Evolutionary conservation across 306 rosid genomes (phyloP).

Genomic region (Arachis stenosperma): DNA sequence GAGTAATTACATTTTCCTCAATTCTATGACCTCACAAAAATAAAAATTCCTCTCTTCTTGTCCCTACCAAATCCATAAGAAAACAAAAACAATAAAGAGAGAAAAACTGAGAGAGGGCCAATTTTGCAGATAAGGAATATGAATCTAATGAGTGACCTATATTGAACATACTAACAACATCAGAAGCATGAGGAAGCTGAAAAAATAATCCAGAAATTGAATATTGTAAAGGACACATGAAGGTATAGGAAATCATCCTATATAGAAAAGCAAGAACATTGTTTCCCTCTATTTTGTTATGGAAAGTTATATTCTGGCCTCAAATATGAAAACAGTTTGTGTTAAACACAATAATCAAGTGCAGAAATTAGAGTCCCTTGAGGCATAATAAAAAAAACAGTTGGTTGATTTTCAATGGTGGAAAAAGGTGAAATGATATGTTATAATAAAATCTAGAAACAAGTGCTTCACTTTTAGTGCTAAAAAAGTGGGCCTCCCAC

Average conservation of each 20-base stretch:
- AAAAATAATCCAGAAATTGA: not conserved
- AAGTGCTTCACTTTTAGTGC: not conserved
- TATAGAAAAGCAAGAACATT: not conserved
- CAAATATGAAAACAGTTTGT: not conserved
- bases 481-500: slow-evolving; percentile 45
- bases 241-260: not conserved
- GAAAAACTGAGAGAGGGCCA: not conserved
- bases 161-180: not conserved
- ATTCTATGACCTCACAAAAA: too few species aligned
- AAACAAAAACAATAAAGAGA: not conserved
- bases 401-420: not conserved
- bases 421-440: not conserved
- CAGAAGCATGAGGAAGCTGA: not conserved
- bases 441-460: too few species aligned
- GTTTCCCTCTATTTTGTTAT: not conserved
- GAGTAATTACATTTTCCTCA: too few species aligned
- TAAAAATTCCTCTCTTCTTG: not conserved
- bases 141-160: not conserved
- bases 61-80: slow-evolving; percentile 21
- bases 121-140: not conserved
- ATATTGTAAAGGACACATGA: not conserved
- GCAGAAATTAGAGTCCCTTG: not conserved
- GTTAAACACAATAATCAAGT: not conserved
- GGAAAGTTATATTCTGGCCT: not conserved
- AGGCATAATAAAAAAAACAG: too few species aligned